Conservation (phyloP, 2,329 filamentous ascomycete species). For the Alternaria conjuncta region DNA sequence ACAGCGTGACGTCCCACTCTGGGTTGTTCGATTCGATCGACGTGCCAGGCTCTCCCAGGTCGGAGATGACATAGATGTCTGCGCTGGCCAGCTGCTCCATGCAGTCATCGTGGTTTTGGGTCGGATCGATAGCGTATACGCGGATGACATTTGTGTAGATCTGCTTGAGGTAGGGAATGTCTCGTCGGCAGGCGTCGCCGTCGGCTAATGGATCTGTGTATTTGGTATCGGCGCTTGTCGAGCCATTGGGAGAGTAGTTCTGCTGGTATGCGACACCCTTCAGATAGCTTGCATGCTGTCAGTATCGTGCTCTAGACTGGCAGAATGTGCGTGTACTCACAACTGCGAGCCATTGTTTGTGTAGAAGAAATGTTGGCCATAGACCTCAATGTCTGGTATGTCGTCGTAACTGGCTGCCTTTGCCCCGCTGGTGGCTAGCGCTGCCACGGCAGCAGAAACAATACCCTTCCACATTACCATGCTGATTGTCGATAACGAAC, state of each 20-base stretch:
- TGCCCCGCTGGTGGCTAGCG: conserved; percentile 17
- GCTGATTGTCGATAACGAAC: conserved; percentile 7
- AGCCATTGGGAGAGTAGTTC: conserved; percentile 45
- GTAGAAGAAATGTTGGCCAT: conserved; percentile 90
- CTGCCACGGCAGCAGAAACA: conserved; percentile 22
- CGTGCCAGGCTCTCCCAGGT: conserved; percentile 63
- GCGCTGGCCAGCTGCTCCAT: conserved; percentile 82
- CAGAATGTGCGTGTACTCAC: conserved; percentile 16
- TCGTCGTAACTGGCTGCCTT: conserved; percentile 39
- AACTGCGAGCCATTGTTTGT: conserved; percentile 79
- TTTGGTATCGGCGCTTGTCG: conserved; percentile 46
- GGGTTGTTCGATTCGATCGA: conserved; percentile 86
- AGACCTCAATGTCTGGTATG: conserved; percentile 41
- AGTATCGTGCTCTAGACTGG: background rate
- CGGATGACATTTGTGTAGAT: conserved; percentile 87
- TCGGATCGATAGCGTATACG: conserved; percentile 90
- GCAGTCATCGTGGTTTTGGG: conserved; percentile 77
- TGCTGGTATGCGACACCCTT: conserved; percentile 93
- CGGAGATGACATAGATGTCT: conserved; percentile 94
- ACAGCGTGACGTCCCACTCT: conserved; percentile 79
- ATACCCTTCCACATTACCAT: conserved; percentile 17
- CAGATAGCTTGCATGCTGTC: conserved; percentile 66
- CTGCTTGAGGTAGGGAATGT: conserved; percentile 80
- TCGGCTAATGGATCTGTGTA: conserved; percentile 88
- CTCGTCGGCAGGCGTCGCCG: conserved; percentile 73